Base-by-base conservation (phyloP, 352 stramenopile species). In the Pythium utonaiense region DNA sequence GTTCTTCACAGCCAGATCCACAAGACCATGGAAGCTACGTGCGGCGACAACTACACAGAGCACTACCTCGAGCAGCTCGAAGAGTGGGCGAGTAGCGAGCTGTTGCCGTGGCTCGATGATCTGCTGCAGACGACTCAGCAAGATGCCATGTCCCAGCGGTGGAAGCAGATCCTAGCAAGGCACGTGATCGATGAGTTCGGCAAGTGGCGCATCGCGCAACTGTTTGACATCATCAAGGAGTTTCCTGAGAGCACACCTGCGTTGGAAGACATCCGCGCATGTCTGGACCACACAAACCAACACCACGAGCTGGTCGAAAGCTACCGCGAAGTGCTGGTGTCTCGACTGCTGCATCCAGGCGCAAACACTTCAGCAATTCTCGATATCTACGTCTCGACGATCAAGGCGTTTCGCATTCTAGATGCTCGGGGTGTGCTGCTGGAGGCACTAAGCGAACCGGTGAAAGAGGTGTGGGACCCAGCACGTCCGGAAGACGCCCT, bases 191-290 rank as follows among this genome's bases (percentile, higher is more conserved):
- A 88, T 38, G 77, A 87, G 50, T 95, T 91, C 62, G 80, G 74
- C 6, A 75, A 58, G 21, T 77, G 86, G 40, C 83, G 96, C n/a
- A 96, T 97, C 52, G 71, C 75, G 25, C 90, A 99, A 74, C 65
- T 99, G 12, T 99, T 99, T 75, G 93, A 98, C 52, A 96, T 99
- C 30, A 96, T 98, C 54, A 93, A 95, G 12, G 96, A 98, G 52
- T 99, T 96, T 71, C 96, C 97, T 0, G 96, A 99, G 67, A 98
- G 82, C 49, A 67, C 79, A 8, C 80, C 80, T 14, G 82, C 82
- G 13, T 60, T 94, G 25, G 77, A 91, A 40, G 85, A 94, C 34
- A 57, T 94, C 9, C 70, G 70, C 12, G 69, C 74, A 22, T 91
- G 83, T 69, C 93, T 89, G 48, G 89, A 93, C 13, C 78, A 78